These are phyloP conservation scores for Eruca vesicaria DNA, from an alignment of 441 rosid genomes.

Conservation along the genomic window DNA sequence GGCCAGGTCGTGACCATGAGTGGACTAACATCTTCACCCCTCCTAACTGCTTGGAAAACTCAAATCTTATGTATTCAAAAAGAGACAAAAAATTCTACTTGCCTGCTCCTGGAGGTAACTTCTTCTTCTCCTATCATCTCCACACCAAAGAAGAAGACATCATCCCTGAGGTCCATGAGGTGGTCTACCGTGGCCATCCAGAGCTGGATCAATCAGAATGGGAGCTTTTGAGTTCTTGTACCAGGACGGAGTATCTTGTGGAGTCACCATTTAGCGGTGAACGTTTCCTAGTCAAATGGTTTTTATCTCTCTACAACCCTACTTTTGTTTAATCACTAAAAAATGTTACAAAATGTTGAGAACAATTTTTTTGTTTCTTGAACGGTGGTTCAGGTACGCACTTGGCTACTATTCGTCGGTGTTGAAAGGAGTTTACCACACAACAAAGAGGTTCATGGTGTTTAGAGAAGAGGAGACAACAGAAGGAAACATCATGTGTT, in stretches of 20 bases:
- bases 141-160: neutral
- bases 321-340: neutral
- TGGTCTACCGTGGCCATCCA: neutral
- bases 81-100: conserved; percentile 5
- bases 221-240: neutral
- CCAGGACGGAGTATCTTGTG: neutral
- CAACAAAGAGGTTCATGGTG: neutral
- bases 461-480: neutral
- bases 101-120: neutral
- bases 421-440: neutral
- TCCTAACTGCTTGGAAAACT: neutral
- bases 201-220: conserved; percentile 1
- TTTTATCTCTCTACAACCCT: neutral
- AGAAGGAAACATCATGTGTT: neutral
- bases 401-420: neutral
- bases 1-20: neutral
- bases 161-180: neutral
- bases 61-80: conserved; percentile 1
- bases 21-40: neutral
- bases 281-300: conserved; percentile 4
- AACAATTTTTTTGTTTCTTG: neutral
- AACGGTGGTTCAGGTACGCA: neutral
- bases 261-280: conserved; percentile 1
- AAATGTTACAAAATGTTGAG: neutral
- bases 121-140: neutral